Conservation (phyloP, 495 filamentous ascomycete species). For the Cairneyella variabilis region DNA sequence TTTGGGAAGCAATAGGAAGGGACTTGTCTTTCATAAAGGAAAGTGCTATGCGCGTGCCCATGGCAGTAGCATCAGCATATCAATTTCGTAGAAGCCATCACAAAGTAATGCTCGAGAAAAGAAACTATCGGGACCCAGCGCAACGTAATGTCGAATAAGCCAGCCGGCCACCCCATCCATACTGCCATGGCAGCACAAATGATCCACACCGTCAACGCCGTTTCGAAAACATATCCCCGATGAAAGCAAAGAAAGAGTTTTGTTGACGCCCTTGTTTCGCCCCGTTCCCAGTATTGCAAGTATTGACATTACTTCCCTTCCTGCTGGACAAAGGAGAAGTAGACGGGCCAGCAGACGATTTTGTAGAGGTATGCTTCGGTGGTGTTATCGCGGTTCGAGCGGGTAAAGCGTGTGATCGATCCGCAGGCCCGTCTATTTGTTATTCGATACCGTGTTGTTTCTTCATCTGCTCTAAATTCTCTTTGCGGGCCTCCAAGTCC, state of each 20-base stretch:
- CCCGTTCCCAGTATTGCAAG: slow-evolving; percentile 2
- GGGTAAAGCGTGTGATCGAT: slow-evolving; percentile 23
- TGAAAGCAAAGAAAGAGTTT: slow-evolving; percentile 16
- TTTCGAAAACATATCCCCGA: slow-evolving; percentile 10
- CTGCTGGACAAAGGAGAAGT: slow-evolving; percentile 13
- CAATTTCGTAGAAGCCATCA: neutral
- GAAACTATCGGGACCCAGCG: no score
- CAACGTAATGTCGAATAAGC: no score
- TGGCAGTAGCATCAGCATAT: neutral
- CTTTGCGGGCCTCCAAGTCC: slow-evolving; percentile 88
- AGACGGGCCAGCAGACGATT: slow-evolving; percentile 24
- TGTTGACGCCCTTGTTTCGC: slow-evolving; percentile 12
- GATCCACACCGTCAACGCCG: neutral
- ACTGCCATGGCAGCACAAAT: neutral
- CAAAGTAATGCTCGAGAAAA: neutral
- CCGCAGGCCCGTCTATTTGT: slow-evolving; percentile 61
- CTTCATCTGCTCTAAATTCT: slow-evolving; percentile 97
- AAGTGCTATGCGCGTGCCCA: neutral
- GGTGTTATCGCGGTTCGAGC: slow-evolving; percentile 8
- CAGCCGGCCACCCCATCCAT: slow-evolving; percentile 2
- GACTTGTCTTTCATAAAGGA: neutral
- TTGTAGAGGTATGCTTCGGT: neutral
- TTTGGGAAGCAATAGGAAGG: neutral
- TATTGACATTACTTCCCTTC: slow-evolving; percentile 5
- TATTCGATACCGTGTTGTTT: slow-evolving; percentile 98